Base-by-base conservation (phyloP, 805 yeast species). In the Wickerhamomyces bisporus region DNA sequence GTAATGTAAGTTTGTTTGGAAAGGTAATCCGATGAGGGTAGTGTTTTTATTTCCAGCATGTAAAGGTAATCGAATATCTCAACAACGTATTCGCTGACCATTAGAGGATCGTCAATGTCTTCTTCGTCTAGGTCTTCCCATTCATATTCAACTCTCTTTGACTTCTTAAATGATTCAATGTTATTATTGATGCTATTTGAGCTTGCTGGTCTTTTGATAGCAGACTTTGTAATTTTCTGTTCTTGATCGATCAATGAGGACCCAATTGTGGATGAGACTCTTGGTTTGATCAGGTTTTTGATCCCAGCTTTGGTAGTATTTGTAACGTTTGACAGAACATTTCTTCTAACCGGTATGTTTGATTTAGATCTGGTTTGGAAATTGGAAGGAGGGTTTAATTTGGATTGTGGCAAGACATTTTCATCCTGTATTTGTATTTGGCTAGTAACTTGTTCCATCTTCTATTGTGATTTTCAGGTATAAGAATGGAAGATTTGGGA, bases 51-150 rank as follows among this genome's bases (percentile, higher is more conserved):
- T 64, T 88, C 96, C 42, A 81, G 67, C 53, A 72, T 79, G 57
- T 81, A 79, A 50, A 89, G 65, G 60, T 85, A 87, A 23, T 76
- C 81, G 61, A 86, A 89, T 40, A 91, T 89, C 43, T 87, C 97
- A 44, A 68, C 75, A 39, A 85, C 95, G 60, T 89, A 91, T 65
- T 91, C 98, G 44, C 88, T 77, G 24, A 86, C 97, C 96, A 91
- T 89, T 44, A 86, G 64, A 16, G 91, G 91, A 59, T 84, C 94
- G 54, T 81, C 85, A 33, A 66, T 60, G 58, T 84, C 94, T 53
- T 82, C 91, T 32, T 79, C 83, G 57, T 84, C 94, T 38, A 84
- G 63, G 60, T 84, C 91, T 53, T 82, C 88, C 86, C 88, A 68
- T 34, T 62, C 63, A 35, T 62, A 65, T 31, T 61, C 66, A 49